These are phyloP conservation scores for Chaetomiaceae sp. DNA, from an alignment of 2,329 filamentous ascomycete genomes.

Conservation along the genomic window DNA sequence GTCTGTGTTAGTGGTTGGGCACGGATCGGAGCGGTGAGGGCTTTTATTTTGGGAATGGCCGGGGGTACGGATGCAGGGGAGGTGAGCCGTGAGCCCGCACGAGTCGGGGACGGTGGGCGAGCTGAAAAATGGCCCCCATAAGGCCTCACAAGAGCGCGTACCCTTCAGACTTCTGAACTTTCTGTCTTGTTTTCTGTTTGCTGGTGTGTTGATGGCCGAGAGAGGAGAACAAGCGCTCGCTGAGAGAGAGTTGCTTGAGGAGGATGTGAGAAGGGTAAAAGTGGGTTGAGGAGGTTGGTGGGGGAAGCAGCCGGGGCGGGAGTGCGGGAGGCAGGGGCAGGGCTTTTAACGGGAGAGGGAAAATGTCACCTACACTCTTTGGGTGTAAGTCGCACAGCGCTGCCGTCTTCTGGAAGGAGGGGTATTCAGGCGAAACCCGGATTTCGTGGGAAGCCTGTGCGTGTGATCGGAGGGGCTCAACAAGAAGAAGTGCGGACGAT, in stretches of 20 bases:
- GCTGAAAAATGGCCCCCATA: not conserved
- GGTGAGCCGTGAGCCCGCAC: not conserved
- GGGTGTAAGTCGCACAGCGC: conserved; percentile 26
- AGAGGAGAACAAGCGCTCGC: conserved; percentile 3
- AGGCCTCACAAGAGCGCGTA: conserved; percentile 3
- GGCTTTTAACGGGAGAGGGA: conserved; percentile 17
- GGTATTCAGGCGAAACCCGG: conserved; percentile 23
- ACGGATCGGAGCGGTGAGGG: conserved; percentile 26
- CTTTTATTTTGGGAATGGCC: conserved; percentile 25
- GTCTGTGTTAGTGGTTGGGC: conserved; percentile 25
- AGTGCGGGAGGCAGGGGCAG: conserved; percentile 17
- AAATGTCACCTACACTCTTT: conserved; percentile 26
- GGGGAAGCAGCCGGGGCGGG: conserved; percentile 12
- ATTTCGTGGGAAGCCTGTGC: conserved; percentile 8
- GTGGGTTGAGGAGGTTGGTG: conserved; percentile 21
- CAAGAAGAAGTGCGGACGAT: not conserved
- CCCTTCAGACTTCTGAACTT: conserved; percentile 10
- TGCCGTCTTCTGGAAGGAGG: conserved; percentile 25
- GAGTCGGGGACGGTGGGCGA: not conserved
- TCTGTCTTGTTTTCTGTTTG: not conserved
- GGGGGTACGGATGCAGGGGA: conserved; percentile 15
- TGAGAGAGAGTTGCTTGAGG: conserved; percentile 3
- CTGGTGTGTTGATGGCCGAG: conserved; percentile 1
- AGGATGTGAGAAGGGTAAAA: too few relatives aligned
- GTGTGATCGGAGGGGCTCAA: too few relatives aligned